A percentile compares a stretch with the other conserved stretches of the same genome.
phyloP scores from a whole-genome alignment of 306 rosid genomes.

The Cicer yamashitae region DNA sequence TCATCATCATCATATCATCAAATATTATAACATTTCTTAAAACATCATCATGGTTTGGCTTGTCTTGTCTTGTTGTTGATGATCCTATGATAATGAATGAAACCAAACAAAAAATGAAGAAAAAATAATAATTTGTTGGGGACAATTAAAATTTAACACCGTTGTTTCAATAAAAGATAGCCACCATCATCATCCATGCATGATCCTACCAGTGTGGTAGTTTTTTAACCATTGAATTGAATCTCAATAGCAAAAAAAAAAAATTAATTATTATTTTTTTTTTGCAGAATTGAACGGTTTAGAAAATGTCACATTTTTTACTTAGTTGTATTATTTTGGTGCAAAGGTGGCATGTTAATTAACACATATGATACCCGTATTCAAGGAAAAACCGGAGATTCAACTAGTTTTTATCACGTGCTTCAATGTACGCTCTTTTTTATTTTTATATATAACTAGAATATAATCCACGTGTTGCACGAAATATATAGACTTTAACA shows the following conservation, averaged over 20 bases:
- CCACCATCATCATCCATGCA: conserved; percentile 5
- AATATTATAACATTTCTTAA: background rate
- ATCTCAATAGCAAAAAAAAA: conserved; percentile 24
- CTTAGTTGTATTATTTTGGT: conserved; percentile 40
- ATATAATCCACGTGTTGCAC: too few species aligned
- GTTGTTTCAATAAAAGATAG: conserved; percentile 37
- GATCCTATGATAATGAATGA: conserved; percentile 35
- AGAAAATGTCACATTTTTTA: conserved; percentile 39
- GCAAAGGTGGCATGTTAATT: conserved; percentile 36
- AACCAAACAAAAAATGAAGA: conserved; percentile 11
- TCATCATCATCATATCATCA: too few species aligned
- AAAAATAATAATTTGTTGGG: conserved; percentile 3
- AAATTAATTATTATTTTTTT: background rate
- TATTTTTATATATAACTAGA: conserved; percentile 38
- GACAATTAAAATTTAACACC: conserved; percentile 36
- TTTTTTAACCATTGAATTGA: conserved; percentile 49
- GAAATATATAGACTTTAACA: too few species aligned
- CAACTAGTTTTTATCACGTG: conserved; percentile 39
- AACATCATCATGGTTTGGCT: conserved; percentile 1
- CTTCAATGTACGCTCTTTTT: conserved; percentile 34
- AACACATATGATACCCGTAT: conserved; percentile 42
- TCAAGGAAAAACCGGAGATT: conserved; percentile 47
- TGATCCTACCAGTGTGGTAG: conserved; percentile 36
- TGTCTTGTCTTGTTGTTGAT: background rate
- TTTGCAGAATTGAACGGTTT: conserved; percentile 42